These are phyloP conservation scores for Insectozyma bohioensis DNA, from an alignment of 1,139 yeast species.

Conservation along the genomic window DNA sequence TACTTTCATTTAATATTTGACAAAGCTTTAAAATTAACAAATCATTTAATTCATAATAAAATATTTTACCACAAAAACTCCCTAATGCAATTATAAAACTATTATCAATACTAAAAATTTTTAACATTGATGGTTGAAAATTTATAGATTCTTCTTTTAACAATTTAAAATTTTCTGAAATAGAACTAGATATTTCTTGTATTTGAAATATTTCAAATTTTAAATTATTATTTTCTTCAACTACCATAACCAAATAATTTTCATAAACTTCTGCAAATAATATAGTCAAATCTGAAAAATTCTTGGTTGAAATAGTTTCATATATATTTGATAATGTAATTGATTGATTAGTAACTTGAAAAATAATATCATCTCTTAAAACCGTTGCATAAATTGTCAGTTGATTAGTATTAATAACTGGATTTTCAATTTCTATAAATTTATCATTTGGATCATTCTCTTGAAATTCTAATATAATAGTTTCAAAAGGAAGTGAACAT, in stretches of 20 bases:
- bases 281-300: constrained; percentile 14
- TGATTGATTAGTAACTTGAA: constrained; percentile 33
- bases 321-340: constrained; percentile 25
- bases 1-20: constrained; percentile 8
- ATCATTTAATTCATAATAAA: constrained; percentile 7
- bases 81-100: constrained; percentile 17
- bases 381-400: constrained; percentile 16
- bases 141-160: constrained; percentile 3
- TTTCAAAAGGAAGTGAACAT: constrained; percentile 39
- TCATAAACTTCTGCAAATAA: constrained; percentile 17
- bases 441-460: constrained; percentile 16
- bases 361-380: constrained; percentile 13
- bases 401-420: constrained; percentile 15
- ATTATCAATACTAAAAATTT: constrained; percentile 10
- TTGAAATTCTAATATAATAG: constrained; percentile 34
- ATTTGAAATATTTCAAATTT: constrained; percentile 4
- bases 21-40: background rate
- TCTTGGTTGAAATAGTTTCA: constrained; percentile 9
- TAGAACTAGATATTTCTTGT: no score
- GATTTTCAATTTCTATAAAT: constrained; percentile 27
- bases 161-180: constrained; percentile 3
- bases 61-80: constrained; percentile 20
- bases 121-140: constrained; percentile 22
- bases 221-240: constrained; percentile 12
- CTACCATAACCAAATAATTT: constrained; percentile 16